Evolutionary conservation across 192 early-diverging fungal species (phyloP), one percentile per base, ranked within the genome.

Genomic region (Coemansia sp.): DNA sequence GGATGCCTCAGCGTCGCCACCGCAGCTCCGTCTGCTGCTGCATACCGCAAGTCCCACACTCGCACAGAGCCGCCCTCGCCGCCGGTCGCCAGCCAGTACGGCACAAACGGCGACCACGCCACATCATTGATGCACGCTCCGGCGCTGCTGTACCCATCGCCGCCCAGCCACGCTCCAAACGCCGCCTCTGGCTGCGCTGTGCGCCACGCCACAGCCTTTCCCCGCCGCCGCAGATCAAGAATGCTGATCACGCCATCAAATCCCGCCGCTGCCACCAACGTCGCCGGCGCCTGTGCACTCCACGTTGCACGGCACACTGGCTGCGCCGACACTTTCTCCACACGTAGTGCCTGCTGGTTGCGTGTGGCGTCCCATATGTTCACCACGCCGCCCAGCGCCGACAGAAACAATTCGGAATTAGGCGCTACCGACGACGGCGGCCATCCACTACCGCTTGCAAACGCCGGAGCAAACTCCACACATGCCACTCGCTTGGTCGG

Each of bases 1-100:
- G 65, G 69, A 9, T 75, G 69, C 0, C 62, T 47, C 63, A 81
- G 31, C n/a, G 56, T 56, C 8, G 60, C 47, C 8, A 64, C 73
- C 2, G 61, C 48, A 11, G 73, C 63, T 18, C 68, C 68, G 46
- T 71, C 81, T 0, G 84, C 81, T 11, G 79, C 73, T 4, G 76
- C 52, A 58, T 83, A 88, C 9, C 90, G 79, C 50, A 92, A 56
- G 51, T 92, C 90, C 90, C 90, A 92, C 8, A 92, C 56, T 12
- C 85, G 79, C 28, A 86, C 86, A 0, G 77, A 70, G 1, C 76
- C 78, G 64, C 83, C 82, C 38, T 87, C 86, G 63, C 84, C 85
- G 18, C 79, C 73, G 5, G 77, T 83, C 0, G 89, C 89, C 50
- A 92, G 62, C 90, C 88, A 91, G 67, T 89, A 88, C 12, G 90